These are phyloP conservation scores for Fusarium sp. DNA, from an alignment of 2,329 filamentous ascomycete species.

Conservation along the genomic window DNA sequence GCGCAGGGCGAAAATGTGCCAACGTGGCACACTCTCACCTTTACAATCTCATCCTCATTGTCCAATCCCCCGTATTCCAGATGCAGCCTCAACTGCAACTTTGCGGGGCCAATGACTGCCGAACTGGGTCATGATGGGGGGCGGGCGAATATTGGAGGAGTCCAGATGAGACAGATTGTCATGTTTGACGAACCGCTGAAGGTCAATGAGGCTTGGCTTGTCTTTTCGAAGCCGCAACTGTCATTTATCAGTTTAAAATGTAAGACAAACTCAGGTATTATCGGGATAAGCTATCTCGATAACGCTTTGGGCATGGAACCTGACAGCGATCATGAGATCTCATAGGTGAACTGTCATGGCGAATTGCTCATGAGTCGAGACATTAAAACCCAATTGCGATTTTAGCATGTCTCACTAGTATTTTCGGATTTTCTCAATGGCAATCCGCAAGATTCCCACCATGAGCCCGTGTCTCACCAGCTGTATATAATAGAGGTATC, in stretches of 20 bases:
- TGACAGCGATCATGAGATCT: neutral
- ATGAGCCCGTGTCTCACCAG: neutral
- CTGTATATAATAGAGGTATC: neutral
- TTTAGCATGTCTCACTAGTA: neutral
- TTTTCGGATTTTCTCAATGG: neutral
- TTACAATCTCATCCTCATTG: neutral
- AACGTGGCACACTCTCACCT: slow-evolving; percentile 9
- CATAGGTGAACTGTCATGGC: neutral
- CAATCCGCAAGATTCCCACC: neutral
- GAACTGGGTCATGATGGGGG: neutral
- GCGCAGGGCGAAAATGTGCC: neutral
- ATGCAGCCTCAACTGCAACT: neutral
- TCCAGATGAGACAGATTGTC: neutral
- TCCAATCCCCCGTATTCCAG: neutral
- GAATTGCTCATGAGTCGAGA: neutral
- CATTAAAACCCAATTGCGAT: neutral
- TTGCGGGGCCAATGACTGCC: neutral
- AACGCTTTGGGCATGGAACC: neutral
- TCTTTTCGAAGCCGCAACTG: neutral
- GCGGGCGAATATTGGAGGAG: neutral
- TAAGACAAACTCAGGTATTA: neutral
- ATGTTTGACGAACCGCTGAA: neutral
- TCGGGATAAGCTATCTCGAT: neutral
- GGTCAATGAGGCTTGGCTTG: neutral
- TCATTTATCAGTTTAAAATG: neutral